A percentile compares a stretch with the other conserved stretches of the same genome.
Conservation (phyloP, 1,284 basidiomycete species). For the Tausonia pullulans region DNA sequence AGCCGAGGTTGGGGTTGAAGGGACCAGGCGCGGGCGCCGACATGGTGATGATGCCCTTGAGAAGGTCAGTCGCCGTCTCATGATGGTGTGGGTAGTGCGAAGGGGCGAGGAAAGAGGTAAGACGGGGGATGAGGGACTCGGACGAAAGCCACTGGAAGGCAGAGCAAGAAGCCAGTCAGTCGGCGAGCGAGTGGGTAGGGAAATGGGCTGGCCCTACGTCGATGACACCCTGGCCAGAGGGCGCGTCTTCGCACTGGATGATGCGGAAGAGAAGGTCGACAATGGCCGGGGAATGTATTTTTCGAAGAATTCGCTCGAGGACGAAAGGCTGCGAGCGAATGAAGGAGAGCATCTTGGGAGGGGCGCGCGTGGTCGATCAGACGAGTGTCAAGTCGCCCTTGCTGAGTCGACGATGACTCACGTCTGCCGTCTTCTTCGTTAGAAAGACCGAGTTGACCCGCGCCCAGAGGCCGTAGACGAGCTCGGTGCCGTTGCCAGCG, state of each 20-base stretch:
- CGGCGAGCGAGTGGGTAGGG: constrained; percentile 16
- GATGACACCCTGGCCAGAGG: constrained; percentile 70
- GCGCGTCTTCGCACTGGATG: constrained; percentile 79
- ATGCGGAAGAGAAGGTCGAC: constrained; percentile 87
- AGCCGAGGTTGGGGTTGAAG: constrained; percentile 43
- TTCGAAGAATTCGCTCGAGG: constrained; percentile 69
- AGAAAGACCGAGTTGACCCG: constrained; percentile 82
- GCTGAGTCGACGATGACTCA: constrained; percentile 37
- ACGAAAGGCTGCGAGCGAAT: constrained; percentile 73
- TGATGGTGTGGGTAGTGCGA: constrained; percentile 66
- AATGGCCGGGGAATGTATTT: constrained; percentile 82
- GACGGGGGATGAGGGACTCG: constrained; percentile 67
- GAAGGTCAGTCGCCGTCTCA: constrained; percentile 75
- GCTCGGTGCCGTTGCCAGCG: constrained; percentile 37
- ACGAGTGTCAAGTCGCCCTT: not conserved
- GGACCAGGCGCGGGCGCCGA: constrained; percentile 72
- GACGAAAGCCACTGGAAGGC: constrained; percentile 67
- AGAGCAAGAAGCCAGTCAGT: constrained; percentile 28
- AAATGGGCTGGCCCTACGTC: constrained; percentile 51
- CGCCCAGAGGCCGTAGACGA: constrained; percentile 46
- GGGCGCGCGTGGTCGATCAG: not conserved
- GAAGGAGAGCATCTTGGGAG: constrained; percentile 74
- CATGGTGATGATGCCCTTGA: constrained; percentile 91
- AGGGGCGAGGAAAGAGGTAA: constrained; percentile 77
- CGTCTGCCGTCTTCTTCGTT: constrained; percentile 79